Base-by-base conservation (phyloP, 2,329 filamentous ascomycete species). In the Cytospora leucostoma region DNA sequence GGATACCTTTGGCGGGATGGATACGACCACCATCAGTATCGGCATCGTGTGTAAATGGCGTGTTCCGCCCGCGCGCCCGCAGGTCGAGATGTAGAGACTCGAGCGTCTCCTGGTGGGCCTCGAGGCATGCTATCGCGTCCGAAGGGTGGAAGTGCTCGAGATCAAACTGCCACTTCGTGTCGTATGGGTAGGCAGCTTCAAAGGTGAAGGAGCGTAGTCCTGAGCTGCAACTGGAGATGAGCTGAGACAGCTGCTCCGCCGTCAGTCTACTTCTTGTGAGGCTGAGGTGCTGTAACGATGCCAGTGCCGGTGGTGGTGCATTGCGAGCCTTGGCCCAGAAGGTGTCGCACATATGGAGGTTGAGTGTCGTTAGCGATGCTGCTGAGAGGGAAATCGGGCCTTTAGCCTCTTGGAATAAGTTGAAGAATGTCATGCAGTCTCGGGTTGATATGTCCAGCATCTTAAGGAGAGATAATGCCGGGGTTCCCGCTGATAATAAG, bases 271-370 rank as follows among this genome's bases (percentile, higher is more conserved):
- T 57, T 7, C 34, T 2, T 17, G 32, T 49, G 10, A 49, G 4
- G 55, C 55, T 27, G 7, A 57, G 55, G 10, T 11, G 33, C 38
- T 57, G 44, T 27, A 57, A 40, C 2, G 55, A 49, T 33, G 11
- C 34, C 38, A 57, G 49, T 27, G 17, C 21, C 15, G 55, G 55
- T 27, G 27, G 27, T 27, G 27, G 27, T 49, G 40, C 55, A 7
- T 57, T 1, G 1, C 35, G 38, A 7, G 11, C 6, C 6, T 49
- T 2, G 32, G 40, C 15, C 55, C 55, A 57, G 32, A 57, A 57
- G 1, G 38, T 40, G 4, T 19, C 34, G 37, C 38, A 49, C 55
- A 57, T 57, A 40, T 57, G 55, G 11, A 57, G 55, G 17, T 57
- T 57, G 5, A 57, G 55, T 10, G 55, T 57, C 55, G 33, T 27